Evolutionary conservation across 352 stramenopile genomes (phyloP), one percentile per base, ranked within the genome.

Genomic region (Pythium folliculosum): DNA sequence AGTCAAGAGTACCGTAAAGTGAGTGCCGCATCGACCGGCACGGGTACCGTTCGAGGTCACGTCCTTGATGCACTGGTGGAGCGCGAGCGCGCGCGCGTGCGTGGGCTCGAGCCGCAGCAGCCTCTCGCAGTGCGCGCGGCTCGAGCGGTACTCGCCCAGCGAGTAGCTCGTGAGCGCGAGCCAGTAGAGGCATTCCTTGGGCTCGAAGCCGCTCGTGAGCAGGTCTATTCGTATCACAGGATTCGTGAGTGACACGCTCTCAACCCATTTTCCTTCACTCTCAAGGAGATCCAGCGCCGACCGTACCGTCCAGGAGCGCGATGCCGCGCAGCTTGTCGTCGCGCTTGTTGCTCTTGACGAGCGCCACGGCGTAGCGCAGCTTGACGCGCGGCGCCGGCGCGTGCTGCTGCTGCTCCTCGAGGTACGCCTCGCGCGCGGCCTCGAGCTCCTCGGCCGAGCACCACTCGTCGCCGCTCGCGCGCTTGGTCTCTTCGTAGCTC

Each of bases 1-100:
- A 32, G 27, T 32, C 27, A 2, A 32, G 27, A 32, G 27, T 32
- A 61, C 1, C 4, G 3, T 17, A 12, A 43, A 12, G 27, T 32
- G 27, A 32, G 56, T 12, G 16, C 23, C 12, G 13, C 50, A 64
- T 17, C 35, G 19, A 64, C 58, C 27, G n/a, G 27, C 40, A 21
- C 10, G 2, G 9, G 14, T 21, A 89, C 83, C 84, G 72, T 78
- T 88, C 60, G 78, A 66, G 0, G 82, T 69, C 35, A 87, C 77
- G 44, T 92, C 82, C 49, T 91, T 90, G 63, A 94, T 88, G 52
- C 82, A 86, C 43, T 89, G 78, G 69, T 91, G 84, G 62, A 94
- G 71, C 56, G 84, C 66, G n/a, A 89, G 80, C 47, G 82, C 86
- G 55, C 86, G 90, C 58, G 78, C 78, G 64, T 94, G 81, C 38